Base-by-base conservation (phyloP, 306 rosid species). In the Bauhinia variegata region DNA sequence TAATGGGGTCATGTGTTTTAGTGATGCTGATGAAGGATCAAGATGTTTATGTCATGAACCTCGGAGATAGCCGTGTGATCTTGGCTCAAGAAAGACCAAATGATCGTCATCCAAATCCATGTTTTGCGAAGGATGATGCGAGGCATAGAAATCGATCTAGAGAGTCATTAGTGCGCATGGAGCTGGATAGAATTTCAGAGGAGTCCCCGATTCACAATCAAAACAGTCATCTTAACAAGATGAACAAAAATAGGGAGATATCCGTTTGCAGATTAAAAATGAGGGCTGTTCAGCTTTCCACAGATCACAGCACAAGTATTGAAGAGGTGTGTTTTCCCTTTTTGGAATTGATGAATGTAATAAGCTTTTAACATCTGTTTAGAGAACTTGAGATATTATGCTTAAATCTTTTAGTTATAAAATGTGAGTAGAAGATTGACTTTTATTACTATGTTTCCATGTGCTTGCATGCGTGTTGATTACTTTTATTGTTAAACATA, bases 1-100 rank as follows among this genome's bases (percentile, higher is more conserved):
- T 86, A 60, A 86, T 86, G 91, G 91, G 91, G 9, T 86, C 91
- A 34, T 86, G 91, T 70, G 88, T 86, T 69, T 68, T 86, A 69
- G 91, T 86, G 70, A 83, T 86, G 91, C 43, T 86, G 78, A 86
- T 86, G 91, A 86, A 83, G 73, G 91, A 83, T 75, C 86, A 86
- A 73, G 91, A 86, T 83, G 91, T 86, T 53, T 86, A 86, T 83
- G 86, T 86, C 68, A 80, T 86, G 91, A 86, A 86, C 74, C 75
- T 86, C 31, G 88, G 91, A 64, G 91, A 86, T 76, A 86, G 91
- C 60, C 88, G 88, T 19, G 86, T 47, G 13, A 75, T 86, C 57
- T 72, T 86, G 78, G 91, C 88, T 39, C 91, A 86, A 67, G 88
- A 86, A 75, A 61, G 86, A 52, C 85, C 84, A 54, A 73, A 78